phyloP scores from a whole-genome alignment of 352 stramenopile genomes.

The Stramenopiles sp. region DNA sequence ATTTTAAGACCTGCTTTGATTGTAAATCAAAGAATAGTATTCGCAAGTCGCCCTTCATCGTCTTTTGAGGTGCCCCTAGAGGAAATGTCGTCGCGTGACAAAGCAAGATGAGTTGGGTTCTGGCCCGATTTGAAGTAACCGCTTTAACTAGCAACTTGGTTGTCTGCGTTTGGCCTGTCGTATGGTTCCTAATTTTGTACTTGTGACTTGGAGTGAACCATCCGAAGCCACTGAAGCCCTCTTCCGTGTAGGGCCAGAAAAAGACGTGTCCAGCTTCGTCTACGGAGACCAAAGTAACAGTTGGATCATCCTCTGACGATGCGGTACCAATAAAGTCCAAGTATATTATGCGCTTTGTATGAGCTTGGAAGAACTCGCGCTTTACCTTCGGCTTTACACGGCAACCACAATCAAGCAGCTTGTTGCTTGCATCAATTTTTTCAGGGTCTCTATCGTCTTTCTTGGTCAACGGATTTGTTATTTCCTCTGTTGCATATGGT shows the following conservation, averaged over 20 bases:
- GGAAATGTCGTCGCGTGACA: not conserved
- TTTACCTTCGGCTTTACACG: not conserved
- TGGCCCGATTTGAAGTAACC: not conserved
- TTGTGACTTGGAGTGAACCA: not conserved
- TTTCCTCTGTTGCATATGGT: not conserved
- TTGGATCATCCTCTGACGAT: not conserved
- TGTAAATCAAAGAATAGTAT: not conserved
- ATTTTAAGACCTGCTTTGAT: not conserved
- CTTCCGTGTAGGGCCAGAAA: not conserved
- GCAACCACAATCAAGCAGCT: not conserved
- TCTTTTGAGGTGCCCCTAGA: not conserved
- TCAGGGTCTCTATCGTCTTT: not conserved
- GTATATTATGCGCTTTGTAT: not conserved
- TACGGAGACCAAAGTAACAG: not conserved
- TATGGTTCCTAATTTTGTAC: not conserved
- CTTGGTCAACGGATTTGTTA: not conserved
- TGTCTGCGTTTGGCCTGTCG: not conserved
- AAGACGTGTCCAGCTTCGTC: not conserved
- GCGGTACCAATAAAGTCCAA: not conserved
- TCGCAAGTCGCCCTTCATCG: not conserved
- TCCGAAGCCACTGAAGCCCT: not conserved
- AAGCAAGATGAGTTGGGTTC: not conserved
- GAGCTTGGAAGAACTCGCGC: not conserved
- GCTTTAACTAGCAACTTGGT: not conserved
- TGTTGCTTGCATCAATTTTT: not conserved